Evolutionary conservation across 768 basidiomycete genomes (phyloP).

Genomic region (Podaxis sp.): DNA sequence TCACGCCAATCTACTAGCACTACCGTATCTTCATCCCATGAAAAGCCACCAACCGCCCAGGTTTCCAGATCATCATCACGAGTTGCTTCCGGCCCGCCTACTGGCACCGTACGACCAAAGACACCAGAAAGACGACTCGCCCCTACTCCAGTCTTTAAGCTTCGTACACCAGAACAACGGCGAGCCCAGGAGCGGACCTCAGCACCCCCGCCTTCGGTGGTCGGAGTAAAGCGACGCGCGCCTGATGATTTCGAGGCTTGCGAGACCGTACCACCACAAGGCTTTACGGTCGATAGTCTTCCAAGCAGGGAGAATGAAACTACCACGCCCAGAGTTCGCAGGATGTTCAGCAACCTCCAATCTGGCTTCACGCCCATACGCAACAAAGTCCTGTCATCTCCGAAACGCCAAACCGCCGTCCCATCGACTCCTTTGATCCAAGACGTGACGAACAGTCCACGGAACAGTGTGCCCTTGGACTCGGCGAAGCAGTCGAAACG

Average conservation of each 20-base stretch:
- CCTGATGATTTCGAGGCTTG: slow-evolving; percentile 75
- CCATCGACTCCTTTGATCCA: slow-evolving; percentile 40
- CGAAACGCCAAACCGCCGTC: slow-evolving; percentile 38
- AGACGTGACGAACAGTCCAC: slow-evolving; percentile 73
- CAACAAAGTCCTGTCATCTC: slow-evolving; percentile 48
- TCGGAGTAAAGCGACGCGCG: slow-evolving; percentile 71
- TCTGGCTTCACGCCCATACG: slow-evolving; percentile 76
- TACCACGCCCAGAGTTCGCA: slow-evolving; percentile 62
- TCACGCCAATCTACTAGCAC: slow-evolving; percentile 22
- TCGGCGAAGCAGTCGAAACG: slow-evolving; percentile 52
- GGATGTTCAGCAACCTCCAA: slow-evolving; percentile 55
- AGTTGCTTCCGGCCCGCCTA: slow-evolving; percentile 45
- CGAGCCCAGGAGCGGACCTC: slow-evolving; percentile 27
- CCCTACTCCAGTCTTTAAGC: slow-evolving; percentile 47
- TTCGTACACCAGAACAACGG: slow-evolving; percentile 49
- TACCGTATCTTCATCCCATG: slow-evolving; percentile 18
- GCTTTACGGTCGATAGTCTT: slow-evolving; percentile 56
- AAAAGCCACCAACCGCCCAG: slow-evolving; percentile 19
- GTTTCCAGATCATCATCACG: slow-evolving; percentile 26
- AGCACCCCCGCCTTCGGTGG: slow-evolving; percentile 37
- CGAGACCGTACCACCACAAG: slow-evolving; percentile 60
- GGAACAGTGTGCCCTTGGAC: slow-evolving; percentile 25
- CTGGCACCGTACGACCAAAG: slow-evolving; percentile 38
- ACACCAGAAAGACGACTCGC: slow-evolving; percentile 49
- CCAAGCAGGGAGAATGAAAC: slow-evolving; percentile 39